phyloP scores from a whole-genome alignment of 495 filamentous ascomycete species.

The Chaetomium tenue region DNA sequence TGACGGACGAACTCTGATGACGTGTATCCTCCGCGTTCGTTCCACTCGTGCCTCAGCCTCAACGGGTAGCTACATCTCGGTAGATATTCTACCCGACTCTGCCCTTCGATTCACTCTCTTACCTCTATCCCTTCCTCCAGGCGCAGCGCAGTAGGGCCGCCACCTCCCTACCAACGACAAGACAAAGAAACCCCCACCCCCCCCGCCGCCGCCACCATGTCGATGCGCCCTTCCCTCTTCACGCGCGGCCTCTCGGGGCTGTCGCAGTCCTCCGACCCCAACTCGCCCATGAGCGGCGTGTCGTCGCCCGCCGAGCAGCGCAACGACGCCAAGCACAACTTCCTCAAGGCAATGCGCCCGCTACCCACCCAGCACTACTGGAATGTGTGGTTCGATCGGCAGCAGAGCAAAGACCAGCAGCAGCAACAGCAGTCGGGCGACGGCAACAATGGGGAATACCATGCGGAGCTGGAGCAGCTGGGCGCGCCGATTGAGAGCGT shows the following conservation, averaged over 20 bases:
- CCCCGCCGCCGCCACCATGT: slow-evolving; percentile 36
- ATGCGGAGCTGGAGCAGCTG: slow-evolving; percentile 63
- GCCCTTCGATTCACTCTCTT: neutral
- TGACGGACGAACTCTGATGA: slow-evolving; percentile 1
- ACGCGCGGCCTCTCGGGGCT: slow-evolving; percentile 54
- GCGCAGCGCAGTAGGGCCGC: neutral
- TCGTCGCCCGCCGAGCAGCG: slow-evolving; percentile 56
- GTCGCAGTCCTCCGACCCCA: slow-evolving; percentile 50
- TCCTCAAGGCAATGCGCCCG: slow-evolving; percentile 58
- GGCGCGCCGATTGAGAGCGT: slow-evolving; percentile 68
- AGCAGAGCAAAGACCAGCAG: slow-evolving; percentile 24
- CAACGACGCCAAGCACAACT: slow-evolving; percentile 59
- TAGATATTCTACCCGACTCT: slow-evolving; percentile 3
- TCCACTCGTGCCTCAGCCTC: neutral
- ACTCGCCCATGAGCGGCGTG: slow-evolving; percentile 51
- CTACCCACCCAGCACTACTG: slow-evolving; percentile 61
- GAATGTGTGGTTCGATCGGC: slow-evolving; percentile 60
- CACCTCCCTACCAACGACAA: neutral
- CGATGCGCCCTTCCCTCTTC: slow-evolving; percentile 51
- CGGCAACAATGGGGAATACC: slow-evolving; percentile 46
- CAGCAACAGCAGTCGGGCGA: neutral
- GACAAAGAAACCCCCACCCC: neutral
- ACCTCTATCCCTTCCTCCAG: neutral
- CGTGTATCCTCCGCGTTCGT: neutral
- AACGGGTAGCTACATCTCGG: neutral